Conservation (phyloP, 495 filamentous ascomycete genomes). For the Penicillium subrubescens region DNA sequence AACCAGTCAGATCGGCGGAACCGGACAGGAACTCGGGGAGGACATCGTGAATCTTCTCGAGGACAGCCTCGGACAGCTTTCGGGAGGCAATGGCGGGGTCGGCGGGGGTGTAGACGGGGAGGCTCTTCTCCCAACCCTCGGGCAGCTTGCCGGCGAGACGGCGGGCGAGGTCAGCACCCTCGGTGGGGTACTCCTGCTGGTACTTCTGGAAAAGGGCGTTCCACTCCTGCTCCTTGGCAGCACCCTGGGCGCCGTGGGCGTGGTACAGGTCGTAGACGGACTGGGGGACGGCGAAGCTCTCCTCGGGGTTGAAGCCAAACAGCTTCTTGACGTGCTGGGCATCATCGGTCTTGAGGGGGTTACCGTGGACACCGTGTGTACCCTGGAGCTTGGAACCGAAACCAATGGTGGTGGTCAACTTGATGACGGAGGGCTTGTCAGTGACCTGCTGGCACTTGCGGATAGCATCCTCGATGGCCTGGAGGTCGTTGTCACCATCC, state of each 20-base stretch:
- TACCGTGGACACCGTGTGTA: conserved; percentile 93
- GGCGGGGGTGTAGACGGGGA: conserved; percentile 87
- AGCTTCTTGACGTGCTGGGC: conserved; percentile 85
- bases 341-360: conserved; percentile 91
- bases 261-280: conserved; percentile 90
- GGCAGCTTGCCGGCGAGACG: conserved; percentile 83
- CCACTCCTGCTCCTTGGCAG: conserved; percentile 93
- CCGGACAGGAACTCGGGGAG: conserved; percentile 93
- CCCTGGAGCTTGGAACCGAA: conserved; percentile 93
- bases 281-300: conserved; percentile 92
- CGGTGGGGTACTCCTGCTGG: conserved; percentile 68
- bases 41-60: conserved; percentile 80
- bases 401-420: conserved; percentile 96
- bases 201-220: conserved; percentile 91
- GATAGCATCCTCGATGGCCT: conserved; percentile 86
- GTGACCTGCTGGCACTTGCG: conserved; percentile 80
- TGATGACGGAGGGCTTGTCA: conserved; percentile 96
- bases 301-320: conserved; percentile 94
- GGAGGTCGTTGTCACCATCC: conserved; percentile 89
- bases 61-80: conserved; percentile 92
- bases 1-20: conserved; percentile 96
- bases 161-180: conserved; percentile 78
- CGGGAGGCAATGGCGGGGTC: conserved; percentile 86
- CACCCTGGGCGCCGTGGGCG: conserved; percentile 79
- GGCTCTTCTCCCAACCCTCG: conserved; percentile 93